Conservation (phyloP, 2,329 filamentous ascomycete genomes). For the Beauveria caledonica region DNA sequence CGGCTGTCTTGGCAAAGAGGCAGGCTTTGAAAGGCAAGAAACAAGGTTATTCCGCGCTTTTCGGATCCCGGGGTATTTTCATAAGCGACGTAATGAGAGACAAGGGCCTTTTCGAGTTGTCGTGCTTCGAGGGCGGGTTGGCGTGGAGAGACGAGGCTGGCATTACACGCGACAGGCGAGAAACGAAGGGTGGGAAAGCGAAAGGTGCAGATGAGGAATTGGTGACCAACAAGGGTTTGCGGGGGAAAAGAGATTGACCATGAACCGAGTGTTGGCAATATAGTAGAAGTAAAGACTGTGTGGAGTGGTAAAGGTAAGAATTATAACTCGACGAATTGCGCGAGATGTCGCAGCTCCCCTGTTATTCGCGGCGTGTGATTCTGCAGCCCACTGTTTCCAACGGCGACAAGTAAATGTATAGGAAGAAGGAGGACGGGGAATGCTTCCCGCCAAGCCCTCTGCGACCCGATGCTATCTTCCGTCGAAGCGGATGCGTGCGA, state of each 20-base stretch:
- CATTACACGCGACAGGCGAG: background rate
- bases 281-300: background rate
- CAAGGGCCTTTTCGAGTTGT: background rate
- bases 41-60: background rate
- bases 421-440: background rate
- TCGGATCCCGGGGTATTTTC: background rate
- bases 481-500: background rate
- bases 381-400: background rate
- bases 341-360: background rate
- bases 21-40: background rate
- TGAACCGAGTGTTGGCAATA: background rate
- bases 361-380: background rate
- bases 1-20: background rate
- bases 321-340: background rate
- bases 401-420: background rate
- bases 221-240: background rate
- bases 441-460: background rate
- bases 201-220: background rate
- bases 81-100: background rate
- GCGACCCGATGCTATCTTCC: constrained; percentile 2
- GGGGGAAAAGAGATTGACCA: background rate
- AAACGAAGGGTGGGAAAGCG: background rate
- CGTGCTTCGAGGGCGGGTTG: background rate
- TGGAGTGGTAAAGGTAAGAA: background rate
- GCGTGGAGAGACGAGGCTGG: background rate